phyloP scores from a whole-genome alignment of 2,329 filamentous ascomycete genomes.

The Emmonsia crescens region DNA sequence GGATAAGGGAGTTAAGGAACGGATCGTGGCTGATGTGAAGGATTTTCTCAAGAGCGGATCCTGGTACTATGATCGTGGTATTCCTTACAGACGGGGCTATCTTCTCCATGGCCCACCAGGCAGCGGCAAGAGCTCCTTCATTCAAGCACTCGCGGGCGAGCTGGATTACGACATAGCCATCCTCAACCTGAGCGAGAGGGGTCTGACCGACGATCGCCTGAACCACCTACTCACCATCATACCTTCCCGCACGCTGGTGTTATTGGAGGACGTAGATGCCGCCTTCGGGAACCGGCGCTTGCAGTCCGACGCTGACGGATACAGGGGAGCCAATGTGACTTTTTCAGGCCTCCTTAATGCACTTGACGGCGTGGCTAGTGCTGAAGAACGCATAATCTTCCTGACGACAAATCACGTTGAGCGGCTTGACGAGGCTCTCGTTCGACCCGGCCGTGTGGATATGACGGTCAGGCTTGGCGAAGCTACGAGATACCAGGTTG shows the following conservation, averaged over 20 bases:
- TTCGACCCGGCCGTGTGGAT: conserved; percentile 84
- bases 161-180: conserved; percentile 88
- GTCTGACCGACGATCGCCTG: conserved; percentile 79
- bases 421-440: conserved; percentile 74
- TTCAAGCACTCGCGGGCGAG: conserved; percentile 87
- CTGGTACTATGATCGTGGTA: conserved; percentile 92
- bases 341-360: conserved; percentile 85
- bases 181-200: conserved; percentile 79
- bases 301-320: conserved; percentile 68
- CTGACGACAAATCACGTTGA: conserved; percentile 92
- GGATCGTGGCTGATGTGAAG: conserved; percentile 66
- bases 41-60: conserved; percentile 69
- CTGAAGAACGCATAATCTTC: conserved; percentile 88
- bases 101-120: conserved; percentile 81
- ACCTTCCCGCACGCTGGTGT: conserved; percentile 66
- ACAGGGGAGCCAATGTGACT: conserved; percentile 77
- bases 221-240: conserved; percentile 79
- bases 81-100: conserved; percentile 84
- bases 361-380: conserved; percentile 82
- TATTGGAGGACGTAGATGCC: conserved; percentile 85
- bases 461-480: conserved; percentile 86
- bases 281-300: conserved; percentile 69
- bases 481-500: conserved; percentile 74
- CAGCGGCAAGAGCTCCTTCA: conserved; percentile 91
- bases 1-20: conserved; percentile 71